Percentiles rank a stretch among this genome's conserved stretches.
Evolutionary conservation across 2,329 filamentous ascomycete genomes (phyloP).

Genomic region (Aureobasidium sp.): DNA sequence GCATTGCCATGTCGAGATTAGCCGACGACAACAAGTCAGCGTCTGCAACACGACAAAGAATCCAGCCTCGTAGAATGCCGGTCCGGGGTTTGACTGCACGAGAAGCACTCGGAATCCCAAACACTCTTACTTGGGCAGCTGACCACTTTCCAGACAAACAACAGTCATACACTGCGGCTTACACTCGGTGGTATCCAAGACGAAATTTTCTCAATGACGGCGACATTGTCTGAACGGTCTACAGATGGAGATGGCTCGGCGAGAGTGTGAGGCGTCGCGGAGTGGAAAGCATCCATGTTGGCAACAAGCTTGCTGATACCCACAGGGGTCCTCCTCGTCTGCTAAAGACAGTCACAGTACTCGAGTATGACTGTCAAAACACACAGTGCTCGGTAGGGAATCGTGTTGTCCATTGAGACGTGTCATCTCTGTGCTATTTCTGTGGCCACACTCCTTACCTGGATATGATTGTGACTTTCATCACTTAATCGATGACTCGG

Average conservation of each 20-base stretch:
- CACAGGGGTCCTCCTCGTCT: not conserved
- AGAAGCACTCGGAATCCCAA: not conserved
- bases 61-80: not conserved
- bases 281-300: not conserved
- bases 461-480: no score
- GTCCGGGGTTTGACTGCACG: constrained; percentile 1
- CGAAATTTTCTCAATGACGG: not conserved
- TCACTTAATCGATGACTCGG: no score
- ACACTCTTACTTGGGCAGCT: not conserved
- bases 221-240: not conserved
- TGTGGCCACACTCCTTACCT: no score
- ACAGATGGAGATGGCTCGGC: not conserved
- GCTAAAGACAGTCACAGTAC: no score
- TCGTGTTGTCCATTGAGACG: no score
- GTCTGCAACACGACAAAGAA: not conserved
- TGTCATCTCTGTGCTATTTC: no score
- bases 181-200: not conserved
- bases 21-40: not conserved
- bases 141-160: not conserved
- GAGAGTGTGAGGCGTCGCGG: not conserved
- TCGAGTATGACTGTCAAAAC: no score
- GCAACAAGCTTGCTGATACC: not conserved
- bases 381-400: no score
- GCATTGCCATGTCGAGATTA: not conserved
- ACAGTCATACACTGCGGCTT: constrained; percentile 10